Evolutionary conservation across 371 early-diverging fungal species (phyloP).

Genomic region (Lichtheimia ramosa): DNA sequence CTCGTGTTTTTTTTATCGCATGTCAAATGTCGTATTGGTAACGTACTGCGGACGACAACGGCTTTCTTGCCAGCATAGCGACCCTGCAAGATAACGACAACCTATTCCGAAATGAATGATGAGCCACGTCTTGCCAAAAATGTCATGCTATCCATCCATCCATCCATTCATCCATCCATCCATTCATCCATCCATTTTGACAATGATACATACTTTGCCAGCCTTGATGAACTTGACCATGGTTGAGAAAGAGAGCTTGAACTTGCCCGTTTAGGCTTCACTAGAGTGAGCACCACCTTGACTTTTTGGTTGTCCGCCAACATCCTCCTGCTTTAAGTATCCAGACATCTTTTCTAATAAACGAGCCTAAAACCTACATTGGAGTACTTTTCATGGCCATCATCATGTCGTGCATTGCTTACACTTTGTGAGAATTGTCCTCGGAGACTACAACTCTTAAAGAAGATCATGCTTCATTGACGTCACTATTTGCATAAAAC

Average conservation of each 20-base stretch:
- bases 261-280: too few relatives aligned
- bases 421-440: too few relatives aligned
- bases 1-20: not conserved
- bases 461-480: too few relatives aligned
- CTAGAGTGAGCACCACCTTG: too few relatives aligned
- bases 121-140: constrained; percentile 1
- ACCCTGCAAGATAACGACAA: constrained; percentile 96
- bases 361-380: too few relatives aligned
- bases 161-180: constrained; percentile 37
- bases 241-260: constrained; percentile 24
- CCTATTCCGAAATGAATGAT: constrained; percentile 51
- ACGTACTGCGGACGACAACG: constrained; percentile 93
- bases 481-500: too few relatives aligned
- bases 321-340: too few relatives aligned
- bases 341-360: too few relatives aligned
- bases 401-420: too few relatives aligned
- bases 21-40: constrained; percentile 5
- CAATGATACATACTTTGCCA: constrained; percentile 56
- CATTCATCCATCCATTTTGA: constrained; percentile 4
- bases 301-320: too few relatives aligned
- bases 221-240: constrained; percentile 84
- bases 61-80: constrained; percentile 99
- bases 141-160: constrained; percentile 1
- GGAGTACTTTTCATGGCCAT: too few relatives aligned
- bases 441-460: too few relatives aligned